Base-by-base conservation (phyloP, 1,139 yeast species). In the Taphrina deformans region DNA sequence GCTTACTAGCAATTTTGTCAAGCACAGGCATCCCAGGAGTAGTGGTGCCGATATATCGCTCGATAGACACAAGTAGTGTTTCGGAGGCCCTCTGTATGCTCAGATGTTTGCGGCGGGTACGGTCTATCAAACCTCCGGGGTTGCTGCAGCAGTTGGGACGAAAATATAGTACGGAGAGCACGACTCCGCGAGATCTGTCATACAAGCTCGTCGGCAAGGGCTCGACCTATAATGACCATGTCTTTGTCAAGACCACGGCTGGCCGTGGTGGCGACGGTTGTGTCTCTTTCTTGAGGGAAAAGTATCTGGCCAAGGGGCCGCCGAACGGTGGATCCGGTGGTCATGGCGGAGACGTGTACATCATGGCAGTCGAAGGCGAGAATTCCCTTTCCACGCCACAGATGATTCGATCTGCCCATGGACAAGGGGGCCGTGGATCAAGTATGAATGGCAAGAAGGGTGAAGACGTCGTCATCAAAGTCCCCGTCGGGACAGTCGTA, bases 271-370 rank as follows among this genome's bases (percentile, higher is more conserved):
- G 99, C 0, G 82, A 86, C 73, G 99, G 99, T 5, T 81, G 85
- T 58, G 87, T 90, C 0, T 87, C 97, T 0, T 93, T 93, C 74
- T 83, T 87, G 69, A 79, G 96, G 68, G 98, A 90, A 71, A 89
- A 96, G 1, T 89, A 91, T 62, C 78, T 89, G 51, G 82, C 96
- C 0, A 80, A 82, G 21, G 99, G 99, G 0, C 98, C 99, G 0
- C 96, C 99, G 0, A 96, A 92, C 75, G 99, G 99, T 26, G 99
- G 99, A 16, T 98, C 93, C 75, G 99, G 99, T 26, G 99, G 99
- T 4, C 79, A 81, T 68, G 99, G 99, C 12, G 99, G 99, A 1
- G 82, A 88, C 65, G 82, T 93, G 1, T 92, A 87, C 73, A 82
- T 93, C 3, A 89, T 86, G 73, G 96, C 96, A 1, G 86, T 87